Conservation (phyloP, 2,329 filamentous ascomycete species). For the Cladosporium sphaerospermum region DNA sequence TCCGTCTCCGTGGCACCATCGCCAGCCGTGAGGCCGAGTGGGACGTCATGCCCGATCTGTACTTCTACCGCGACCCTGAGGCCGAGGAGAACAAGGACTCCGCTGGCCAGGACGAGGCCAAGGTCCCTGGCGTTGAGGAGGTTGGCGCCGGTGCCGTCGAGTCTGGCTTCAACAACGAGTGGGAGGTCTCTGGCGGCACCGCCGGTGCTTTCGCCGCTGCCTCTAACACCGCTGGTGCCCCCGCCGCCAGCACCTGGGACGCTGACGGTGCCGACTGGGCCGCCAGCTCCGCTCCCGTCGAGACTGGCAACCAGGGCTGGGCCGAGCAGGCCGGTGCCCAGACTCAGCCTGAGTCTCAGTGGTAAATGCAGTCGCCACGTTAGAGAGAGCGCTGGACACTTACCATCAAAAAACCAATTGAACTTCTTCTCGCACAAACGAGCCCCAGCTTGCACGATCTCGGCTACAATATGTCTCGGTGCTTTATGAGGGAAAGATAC, state of each 20-base stretch:
- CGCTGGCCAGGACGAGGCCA: slow-evolving; percentile 73
- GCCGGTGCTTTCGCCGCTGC: slow-evolving; percentile 64
- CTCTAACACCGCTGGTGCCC: slow-evolving; percentile 48
- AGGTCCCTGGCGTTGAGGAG: slow-evolving; percentile 79
- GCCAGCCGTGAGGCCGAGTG: slow-evolving; percentile 93
- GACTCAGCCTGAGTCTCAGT: slow-evolving; percentile 35
- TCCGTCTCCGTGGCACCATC: slow-evolving; percentile 95
- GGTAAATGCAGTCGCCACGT: slow-evolving; percentile 36
- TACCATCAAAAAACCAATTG: slow-evolving; percentile 3
- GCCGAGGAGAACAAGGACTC: slow-evolving; percentile 97
- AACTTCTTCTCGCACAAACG: slow-evolving; percentile 2
- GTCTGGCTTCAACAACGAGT: slow-evolving; percentile 73
- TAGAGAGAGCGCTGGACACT: slow-evolving; percentile 11
- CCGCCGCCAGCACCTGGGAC: slow-evolving; percentile 59
- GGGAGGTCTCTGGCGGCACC: slow-evolving; percentile 67
- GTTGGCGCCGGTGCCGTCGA: slow-evolving; percentile 73
- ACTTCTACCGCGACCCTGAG: slow-evolving; percentile 99
- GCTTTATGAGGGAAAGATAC: slow-evolving; percentile 99
- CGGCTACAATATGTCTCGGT: slow-evolving; percentile 33
- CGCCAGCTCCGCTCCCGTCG: slow-evolving; percentile 45
- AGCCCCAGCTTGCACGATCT: slow-evolving; percentile 1
- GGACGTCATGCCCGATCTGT: slow-evolving; percentile 99
- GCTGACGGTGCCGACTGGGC: slow-evolving; percentile 64
- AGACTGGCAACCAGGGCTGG: slow-evolving; percentile 49
- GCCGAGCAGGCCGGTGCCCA: slow-evolving; percentile 35